These are phyloP conservation scores for Myriosclerotinia duriaeana DNA, from an alignment of 2,329 filamentous ascomycete genomes.

Conservation along the genomic window DNA sequence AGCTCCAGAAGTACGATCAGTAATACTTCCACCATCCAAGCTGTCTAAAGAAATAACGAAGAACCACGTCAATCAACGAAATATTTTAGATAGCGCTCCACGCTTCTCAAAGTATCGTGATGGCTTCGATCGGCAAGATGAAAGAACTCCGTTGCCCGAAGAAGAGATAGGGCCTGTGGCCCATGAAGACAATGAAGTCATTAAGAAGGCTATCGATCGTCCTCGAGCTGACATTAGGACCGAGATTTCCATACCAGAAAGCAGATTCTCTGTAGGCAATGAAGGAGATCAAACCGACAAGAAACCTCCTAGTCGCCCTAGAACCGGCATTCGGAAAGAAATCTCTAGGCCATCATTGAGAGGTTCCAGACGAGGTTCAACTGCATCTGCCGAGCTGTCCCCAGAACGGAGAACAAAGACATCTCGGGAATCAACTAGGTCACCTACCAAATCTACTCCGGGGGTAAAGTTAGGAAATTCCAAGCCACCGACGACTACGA, in stretches of 20 bases:
- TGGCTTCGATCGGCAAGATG: slow-evolving; percentile 1
- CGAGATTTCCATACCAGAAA: not conserved
- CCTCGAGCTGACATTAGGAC: not conserved
- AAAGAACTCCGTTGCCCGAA: not conserved
- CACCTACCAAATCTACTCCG: not conserved
- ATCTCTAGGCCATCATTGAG: slow-evolving; percentile 24
- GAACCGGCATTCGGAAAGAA: not conserved
- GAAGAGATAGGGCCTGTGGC: not conserved
- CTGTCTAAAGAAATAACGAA: not conserved
- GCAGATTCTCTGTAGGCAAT: slow-evolving; percentile 18
- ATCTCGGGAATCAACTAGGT: not conserved
- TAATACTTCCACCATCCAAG: slow-evolving; percentile 1
- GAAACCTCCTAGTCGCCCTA: not conserved
- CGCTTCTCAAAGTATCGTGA: not conserved
- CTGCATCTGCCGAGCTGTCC: not conserved
- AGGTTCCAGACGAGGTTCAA: slow-evolving; percentile 2
- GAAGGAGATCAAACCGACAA: not conserved
- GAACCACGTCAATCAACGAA: not conserved
- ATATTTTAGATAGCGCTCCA: not conserved
- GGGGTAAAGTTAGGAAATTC: not conserved
- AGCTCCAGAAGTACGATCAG: slow-evolving; percentile 7
- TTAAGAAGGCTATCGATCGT: not conserved
- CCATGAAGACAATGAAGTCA: not conserved
- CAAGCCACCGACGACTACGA: not conserved
- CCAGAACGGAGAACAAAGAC: not conserved